Evolutionary conservation across 2,329 filamentous ascomycete genomes (phyloP).

Genomic region (Verticillium longisporum): DNA sequence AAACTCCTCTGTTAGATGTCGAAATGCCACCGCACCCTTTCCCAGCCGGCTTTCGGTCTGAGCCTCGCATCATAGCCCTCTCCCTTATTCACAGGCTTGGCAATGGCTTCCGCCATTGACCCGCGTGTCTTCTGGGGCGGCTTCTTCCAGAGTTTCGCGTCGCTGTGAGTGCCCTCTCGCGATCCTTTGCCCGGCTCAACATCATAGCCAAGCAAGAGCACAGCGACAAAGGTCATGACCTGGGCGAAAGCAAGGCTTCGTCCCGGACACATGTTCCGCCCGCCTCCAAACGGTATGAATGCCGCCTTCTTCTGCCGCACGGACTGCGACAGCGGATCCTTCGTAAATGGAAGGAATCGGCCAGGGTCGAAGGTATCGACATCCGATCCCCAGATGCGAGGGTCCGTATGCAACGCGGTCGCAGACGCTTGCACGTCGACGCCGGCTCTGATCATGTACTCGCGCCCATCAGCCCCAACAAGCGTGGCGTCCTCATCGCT

Average conservation of each 20-base stretch:
- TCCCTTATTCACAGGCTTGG: slow-evolving; percentile 1
- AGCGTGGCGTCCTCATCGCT: slow-evolving; percentile 31
- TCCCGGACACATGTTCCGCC: slow-evolving; percentile 36
- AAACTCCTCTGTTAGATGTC: not conserved
- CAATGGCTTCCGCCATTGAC: not conserved
- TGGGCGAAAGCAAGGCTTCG: slow-evolving; percentile 25
- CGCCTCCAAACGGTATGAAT: slow-evolving; percentile 42
- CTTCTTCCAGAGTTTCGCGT: not conserved
- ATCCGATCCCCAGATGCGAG: slow-evolving; percentile 11
- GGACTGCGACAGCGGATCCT: slow-evolving; percentile 24
- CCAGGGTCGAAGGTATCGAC: slow-evolving; percentile 17
- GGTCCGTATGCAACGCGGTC: slow-evolving; percentile 15
- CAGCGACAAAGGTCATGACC: slow-evolving; percentile 20
- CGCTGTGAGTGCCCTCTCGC: not conserved
- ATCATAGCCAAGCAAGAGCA: slow-evolving; percentile 23
- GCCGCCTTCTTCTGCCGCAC: slow-evolving; percentile 17
- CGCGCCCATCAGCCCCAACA: slow-evolving; percentile 13
- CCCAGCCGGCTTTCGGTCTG: slow-evolving; percentile 7
- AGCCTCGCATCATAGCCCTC: slow-evolving; percentile 4
- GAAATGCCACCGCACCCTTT: slow-evolving; percentile 3
- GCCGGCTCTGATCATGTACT: slow-evolving; percentile 22
- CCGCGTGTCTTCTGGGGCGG: not conserved
- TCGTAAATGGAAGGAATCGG: slow-evolving; percentile 18
- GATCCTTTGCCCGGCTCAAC: slow-evolving; percentile 10
- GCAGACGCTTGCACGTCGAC: slow-evolving; percentile 17